Base-by-base conservation (phyloP, 768 basidiomycete species). In the Amanita rimosa region DNA sequence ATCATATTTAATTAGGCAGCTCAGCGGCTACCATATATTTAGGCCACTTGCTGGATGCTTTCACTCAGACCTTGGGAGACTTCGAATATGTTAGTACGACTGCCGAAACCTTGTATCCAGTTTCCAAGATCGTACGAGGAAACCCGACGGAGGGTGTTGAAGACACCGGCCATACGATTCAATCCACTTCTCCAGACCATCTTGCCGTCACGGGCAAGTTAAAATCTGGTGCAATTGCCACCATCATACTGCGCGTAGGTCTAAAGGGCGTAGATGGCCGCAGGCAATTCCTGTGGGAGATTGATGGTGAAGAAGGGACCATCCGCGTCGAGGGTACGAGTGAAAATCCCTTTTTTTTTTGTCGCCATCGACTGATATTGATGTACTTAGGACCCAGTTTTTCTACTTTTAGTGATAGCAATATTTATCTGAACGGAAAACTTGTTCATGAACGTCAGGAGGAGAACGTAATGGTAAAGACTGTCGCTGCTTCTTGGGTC, bases 311-410 rank as follows among this genome's bases (percentile, higher is more conserved):
- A 27, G 27, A 27, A 27, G 27, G 27, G 8, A 10, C 27, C 9
- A 29, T 29, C 9, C 52, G 48, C 13, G 46, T 59, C 34, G 52
- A 55, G 24, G 48, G 44, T n/a, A 40, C 45, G n/a, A 8, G 16
- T 49, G 29, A 29, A 11, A 6, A 11, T 13, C 16, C 26, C 11
- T 27, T n/a, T n/a, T n/a, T n/a, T n/a, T n/a, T n/a, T 8, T 29
- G 49, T 19, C 22, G 53, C 3, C 38, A 41, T 27, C 24, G 40
- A 29, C 19, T 38, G 8, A 21, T 21, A 21, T 38, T 21, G 17
- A 17, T 38, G 16, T 17, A 6, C 37, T 4, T 38, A 38, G 37
- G 29, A 29, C 29, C 29, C 29, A 29, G 6, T 29, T 29, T 27
- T 11, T 0, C 6, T 29, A 6, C 10, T 29, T 29, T 29, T 3